Evolutionary conservation across 1,284 basidiomycete species (phyloP).

Genomic region (Sporisorium sorghi): DNA sequence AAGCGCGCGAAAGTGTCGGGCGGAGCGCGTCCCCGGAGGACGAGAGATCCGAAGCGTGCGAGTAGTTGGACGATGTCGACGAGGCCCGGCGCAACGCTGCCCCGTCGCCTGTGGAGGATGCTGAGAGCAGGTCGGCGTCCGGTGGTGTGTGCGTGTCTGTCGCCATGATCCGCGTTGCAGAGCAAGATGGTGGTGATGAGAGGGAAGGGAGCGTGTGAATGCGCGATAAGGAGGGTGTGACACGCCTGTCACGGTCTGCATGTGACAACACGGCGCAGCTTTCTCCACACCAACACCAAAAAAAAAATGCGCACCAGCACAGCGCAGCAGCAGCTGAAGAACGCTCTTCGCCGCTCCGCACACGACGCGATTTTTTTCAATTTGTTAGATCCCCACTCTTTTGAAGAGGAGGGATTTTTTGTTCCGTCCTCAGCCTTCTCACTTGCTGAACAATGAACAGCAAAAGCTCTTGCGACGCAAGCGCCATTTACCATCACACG

Average conservation of each 20-base stretch:
- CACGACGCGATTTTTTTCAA: neutral
- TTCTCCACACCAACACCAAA: slow-evolving; percentile 32
- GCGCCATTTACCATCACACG: neutral
- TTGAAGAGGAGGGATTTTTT: neutral
- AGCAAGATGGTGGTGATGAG: neutral
- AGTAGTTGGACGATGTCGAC: slow-evolving; percentile 24
- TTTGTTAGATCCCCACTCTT: neutral
- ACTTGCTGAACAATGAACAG: neutral
- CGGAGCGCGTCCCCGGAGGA: slow-evolving; percentile 17
- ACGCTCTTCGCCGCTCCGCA: neutral
- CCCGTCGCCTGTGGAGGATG: slow-evolving; percentile 16
- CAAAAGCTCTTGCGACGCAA: neutral
- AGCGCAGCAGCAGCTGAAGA: neutral
- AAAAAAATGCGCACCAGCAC: slow-evolving; percentile 1
- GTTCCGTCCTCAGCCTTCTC: neutral
- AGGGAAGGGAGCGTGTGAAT: neutral
- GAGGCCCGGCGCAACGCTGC: slow-evolving; percentile 35
- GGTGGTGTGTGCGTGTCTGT: neutral
- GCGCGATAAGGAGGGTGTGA: neutral
- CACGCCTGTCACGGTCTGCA: slow-evolving; percentile 1
- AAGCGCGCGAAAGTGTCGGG: slow-evolving; percentile 37
- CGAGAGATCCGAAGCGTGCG: slow-evolving; percentile 21
- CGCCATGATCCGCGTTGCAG: slow-evolving; percentile 7
- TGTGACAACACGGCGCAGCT: slow-evolving; percentile 47
- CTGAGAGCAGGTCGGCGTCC: slow-evolving; percentile 9